Evolutionary conservation across 1,284 basidiomycete genomes (phyloP), one percentile per base, ranked within the genome.

Genomic region (Ganoderma lingzhi): DNA sequence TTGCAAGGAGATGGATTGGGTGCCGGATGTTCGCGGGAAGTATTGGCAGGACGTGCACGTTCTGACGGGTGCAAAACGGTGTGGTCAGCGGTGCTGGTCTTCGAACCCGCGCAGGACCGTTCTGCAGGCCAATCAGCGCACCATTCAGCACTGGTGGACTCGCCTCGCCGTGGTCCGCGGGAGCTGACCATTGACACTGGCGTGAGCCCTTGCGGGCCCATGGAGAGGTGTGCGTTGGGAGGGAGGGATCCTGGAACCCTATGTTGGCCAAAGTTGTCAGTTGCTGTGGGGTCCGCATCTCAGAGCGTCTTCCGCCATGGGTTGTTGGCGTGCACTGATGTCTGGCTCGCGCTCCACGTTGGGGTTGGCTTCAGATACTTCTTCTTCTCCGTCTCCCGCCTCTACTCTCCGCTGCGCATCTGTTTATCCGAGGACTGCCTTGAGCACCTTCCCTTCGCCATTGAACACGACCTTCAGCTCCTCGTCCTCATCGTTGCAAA

Each of bases 391-490:
- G 80, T 79, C 70, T 82, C 80, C 68, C 76, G 70, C 75, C 80
- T 80, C 75, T 81, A 76, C 78, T 85, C 77, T 86, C 85, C 71
- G 81, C 80, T 77, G 84, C 85, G 73, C 84, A 80, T 56, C 85
- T 86, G 12, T 91, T 88, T 71, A 91, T 73, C 83, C 87, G 77
- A 91, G 72, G 45, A 92, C 85, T 4, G 89, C 88, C 70, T 84
- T 86, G 71, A 91, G 73, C 71, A 84, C 84, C 73, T 82, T 79
- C 14, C 88, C 88, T 70, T 92, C 89, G 0, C 86, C 86, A 76
- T 93, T 92, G 65, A 91, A 83, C 28, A 90, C 86, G 0, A 88
- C 90, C 30, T 83, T 80, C 74, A 92, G 83, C 74, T 81, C 82
- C 35, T 82, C 84, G 39, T 77, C 67, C 41, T 82, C 84, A 23